Base-by-base conservation (phyloP, 176 grass and related monocot genomes). In the Carex cristatella region DNA sequence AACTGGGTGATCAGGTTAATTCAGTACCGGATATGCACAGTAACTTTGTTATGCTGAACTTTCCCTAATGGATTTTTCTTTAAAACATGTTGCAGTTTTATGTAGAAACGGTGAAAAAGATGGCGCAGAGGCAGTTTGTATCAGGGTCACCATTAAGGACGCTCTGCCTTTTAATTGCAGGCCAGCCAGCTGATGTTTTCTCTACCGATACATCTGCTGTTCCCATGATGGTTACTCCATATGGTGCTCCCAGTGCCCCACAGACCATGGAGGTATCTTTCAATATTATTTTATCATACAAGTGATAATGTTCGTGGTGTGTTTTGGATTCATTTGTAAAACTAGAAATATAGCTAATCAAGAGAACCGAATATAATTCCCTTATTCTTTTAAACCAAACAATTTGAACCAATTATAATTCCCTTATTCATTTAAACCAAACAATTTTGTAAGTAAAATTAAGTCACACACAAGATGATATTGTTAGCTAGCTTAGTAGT, bases 141-240 rank as follows among this genome's bases (percentile, higher is more conserved):
- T 88, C 91, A 44, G 91, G 96, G 27, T 99, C 96, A 59, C 96
- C 96, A 69, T 71, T 99, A 89, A 90, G 93, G 85, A 94, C 96
- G 35, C 73, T 99, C 28, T 99, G 96, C 76, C 96, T 99, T 80
- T 90, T 99, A 84, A 99, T 99, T 84, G 96, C 96, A 86, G 93
- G 96, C 73, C 91, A 99, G 80, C 96, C 91, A 57, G 93, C 93
- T 55, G 93, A 99, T 87, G 91, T 99, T 69, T 99, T 99, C 88
- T 92, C 85, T 87, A 81, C 65, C n/a, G 81, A 92, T 19, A 91
- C 76, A 76, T 72, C 70, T 40, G 57, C 58, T 74, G 84, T 56
- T 42, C 65, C 81, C 40, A 16, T 5, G 13, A 67, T 69, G 61
- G 62, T 35, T 78, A 84, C 66, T 58, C 79, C 68, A 61, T 89